These are phyloP conservation scores for Heliamphora pulchella DNA, from an alignment of 179 eudicot species.

Conservation along the genomic window DNA sequence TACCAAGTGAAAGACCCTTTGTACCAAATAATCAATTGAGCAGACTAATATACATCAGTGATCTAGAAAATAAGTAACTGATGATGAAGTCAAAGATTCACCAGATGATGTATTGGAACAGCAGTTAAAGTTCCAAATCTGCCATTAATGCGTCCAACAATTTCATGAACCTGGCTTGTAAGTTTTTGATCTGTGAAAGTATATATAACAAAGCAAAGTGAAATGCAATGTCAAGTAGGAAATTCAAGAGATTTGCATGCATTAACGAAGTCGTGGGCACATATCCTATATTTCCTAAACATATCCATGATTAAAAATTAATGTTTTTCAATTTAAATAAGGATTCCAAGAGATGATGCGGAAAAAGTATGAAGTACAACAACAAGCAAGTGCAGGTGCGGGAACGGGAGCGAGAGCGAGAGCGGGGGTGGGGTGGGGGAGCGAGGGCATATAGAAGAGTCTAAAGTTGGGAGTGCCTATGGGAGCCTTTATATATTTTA, in stretches of 20 bases:
- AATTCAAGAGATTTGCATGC: background rate
- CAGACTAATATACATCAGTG: background rate
- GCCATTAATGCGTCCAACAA: conserved; percentile 95
- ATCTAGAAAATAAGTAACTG: background rate
- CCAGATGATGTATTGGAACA: conserved; percentile 99
- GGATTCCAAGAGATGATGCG: too few species aligned
- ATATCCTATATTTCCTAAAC: too few species aligned
- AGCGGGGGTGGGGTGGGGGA: too few species aligned
- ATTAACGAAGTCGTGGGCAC: background rate
- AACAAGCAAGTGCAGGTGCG: too few species aligned
- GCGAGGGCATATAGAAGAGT: too few species aligned
- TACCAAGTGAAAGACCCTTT: background rate
- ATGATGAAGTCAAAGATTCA: conserved; percentile 24
- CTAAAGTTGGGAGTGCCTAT: too few species aligned
- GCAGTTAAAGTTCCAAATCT: conserved; percentile 79
- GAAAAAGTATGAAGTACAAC: too few species aligned
- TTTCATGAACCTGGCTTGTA: conserved; percentile 96
- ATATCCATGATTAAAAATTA: too few species aligned
- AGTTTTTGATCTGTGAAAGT: conserved; percentile 78
- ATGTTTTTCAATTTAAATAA: too few species aligned
- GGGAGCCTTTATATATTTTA: too few species aligned
- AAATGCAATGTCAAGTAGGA: conserved; percentile 2
- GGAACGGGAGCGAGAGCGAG: too few species aligned
- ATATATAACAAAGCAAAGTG: conserved; percentile 3
- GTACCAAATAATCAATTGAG: background rate